phyloP scores from a whole-genome alignment of 345 rosid genomes.

The Hibiscus syriacus region DNA sequence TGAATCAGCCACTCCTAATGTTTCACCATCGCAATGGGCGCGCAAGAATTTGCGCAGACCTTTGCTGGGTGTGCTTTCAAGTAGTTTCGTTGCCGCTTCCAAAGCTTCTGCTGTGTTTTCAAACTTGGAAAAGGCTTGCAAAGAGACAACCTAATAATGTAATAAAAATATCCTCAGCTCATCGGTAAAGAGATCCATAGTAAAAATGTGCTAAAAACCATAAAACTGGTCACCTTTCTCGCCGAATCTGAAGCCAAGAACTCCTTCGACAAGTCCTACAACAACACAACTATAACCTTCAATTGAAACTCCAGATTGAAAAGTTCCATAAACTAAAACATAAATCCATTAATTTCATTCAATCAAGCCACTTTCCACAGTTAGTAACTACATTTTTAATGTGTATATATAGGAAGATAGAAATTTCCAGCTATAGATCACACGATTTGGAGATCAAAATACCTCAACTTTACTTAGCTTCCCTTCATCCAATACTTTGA shows the following conservation, averaged over 20 bases:
- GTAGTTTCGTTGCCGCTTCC: conserved; percentile 59
- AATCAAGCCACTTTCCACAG: not conserved
- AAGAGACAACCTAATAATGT: conserved; percentile 54
- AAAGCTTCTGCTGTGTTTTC: conserved; percentile 87
- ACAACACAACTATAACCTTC: not conserved
- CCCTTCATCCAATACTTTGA: conserved; percentile 74
- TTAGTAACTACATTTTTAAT: not conserved
- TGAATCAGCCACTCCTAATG: conserved; percentile 74
- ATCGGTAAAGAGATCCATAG: not conserved
- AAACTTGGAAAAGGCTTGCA: conserved; percentile 80
- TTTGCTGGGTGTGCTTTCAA: conserved; percentile 68
- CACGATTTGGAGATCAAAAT: not conserved
- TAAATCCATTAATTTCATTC: not conserved
- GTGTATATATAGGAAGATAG: too few relatives aligned
- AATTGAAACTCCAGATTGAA: not conserved
- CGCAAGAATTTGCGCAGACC: conserved; percentile 75
- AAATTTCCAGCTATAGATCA: not conserved
- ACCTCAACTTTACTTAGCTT: conserved; percentile 71
- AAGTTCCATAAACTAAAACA: not conserved
- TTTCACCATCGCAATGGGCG: conserved; percentile 64
- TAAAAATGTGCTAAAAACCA: not conserved
- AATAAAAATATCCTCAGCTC: conserved; percentile 3
- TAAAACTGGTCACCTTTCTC: conserved; percentile 35
- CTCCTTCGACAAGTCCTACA: conserved; percentile 60
- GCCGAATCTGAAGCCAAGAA: conserved; percentile 53